phyloP scores from a whole-genome alignment of 2,329 filamentous ascomycete species.

The Talaromyces amestolkiae region DNA sequence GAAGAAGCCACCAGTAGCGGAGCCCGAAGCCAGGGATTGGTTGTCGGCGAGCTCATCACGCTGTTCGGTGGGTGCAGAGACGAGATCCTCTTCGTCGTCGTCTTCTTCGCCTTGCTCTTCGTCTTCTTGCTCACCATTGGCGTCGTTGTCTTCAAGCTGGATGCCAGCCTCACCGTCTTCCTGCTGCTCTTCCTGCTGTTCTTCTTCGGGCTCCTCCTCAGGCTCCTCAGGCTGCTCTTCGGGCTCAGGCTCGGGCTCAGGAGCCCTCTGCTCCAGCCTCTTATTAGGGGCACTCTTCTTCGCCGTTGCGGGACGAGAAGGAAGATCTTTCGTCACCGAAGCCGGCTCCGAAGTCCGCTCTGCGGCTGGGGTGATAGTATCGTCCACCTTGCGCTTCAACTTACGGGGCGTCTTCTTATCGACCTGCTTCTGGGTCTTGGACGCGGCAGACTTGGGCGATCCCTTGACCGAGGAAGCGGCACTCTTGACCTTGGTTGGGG shows the following conservation, averaged over 20 bases:
- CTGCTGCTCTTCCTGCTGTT: neutral
- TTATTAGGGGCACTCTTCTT: conserved; percentile 1
- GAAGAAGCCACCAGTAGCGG: conserved; percentile 23
- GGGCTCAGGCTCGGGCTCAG: conserved; percentile 14
- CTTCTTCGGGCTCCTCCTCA: neutral
- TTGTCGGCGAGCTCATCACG: conserved; percentile 7
- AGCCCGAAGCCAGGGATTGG: conserved; percentile 31
- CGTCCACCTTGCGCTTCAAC: conserved; percentile 17
- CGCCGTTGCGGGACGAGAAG: neutral
- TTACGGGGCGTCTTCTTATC: conserved; percentile 15
- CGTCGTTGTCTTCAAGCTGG: conserved; percentile 11
- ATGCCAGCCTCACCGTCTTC: conserved; percentile 1
- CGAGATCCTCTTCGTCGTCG: neutral
- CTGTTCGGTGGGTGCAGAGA: conserved; percentile 8
- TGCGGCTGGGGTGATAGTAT: conserved; percentile 10
- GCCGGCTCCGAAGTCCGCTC: neutral
- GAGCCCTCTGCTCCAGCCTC: conserved; percentile 11
- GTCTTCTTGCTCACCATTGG: neutral
- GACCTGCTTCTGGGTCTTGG: conserved; percentile 1
- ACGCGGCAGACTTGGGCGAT: neutral
- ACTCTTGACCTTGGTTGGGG: conserved; percentile 30
- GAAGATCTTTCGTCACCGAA: neutral
- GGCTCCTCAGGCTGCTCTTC: neutral
- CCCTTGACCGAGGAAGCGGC: conserved; percentile 24
- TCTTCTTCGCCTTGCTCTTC: conserved; percentile 8